Conservation (phyloP, 2,329 filamentous ascomycete genomes). For the Talaromyces atroroseus region DNA sequence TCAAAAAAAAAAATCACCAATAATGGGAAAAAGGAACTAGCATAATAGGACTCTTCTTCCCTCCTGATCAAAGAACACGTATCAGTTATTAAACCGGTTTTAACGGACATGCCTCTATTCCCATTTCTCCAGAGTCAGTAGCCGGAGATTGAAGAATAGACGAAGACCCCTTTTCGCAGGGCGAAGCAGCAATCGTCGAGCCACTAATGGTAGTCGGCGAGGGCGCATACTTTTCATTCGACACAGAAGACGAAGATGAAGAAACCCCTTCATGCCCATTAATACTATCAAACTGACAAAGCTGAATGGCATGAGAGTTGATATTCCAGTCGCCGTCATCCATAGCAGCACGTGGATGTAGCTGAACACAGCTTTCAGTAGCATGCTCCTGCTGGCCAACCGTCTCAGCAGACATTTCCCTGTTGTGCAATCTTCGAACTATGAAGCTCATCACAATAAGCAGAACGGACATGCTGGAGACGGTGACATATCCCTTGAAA, state of each 20-base stretch:
- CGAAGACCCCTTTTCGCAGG: neutral
- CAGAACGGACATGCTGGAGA: conserved; percentile 43
- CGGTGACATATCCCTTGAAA: conserved; percentile 55
- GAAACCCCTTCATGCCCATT: neutral
- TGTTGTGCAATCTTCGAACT: conserved; percentile 30
- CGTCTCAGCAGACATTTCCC: neutral
- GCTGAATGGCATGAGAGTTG: neutral
- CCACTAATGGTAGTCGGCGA: neutral
- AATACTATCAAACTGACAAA: neutral
- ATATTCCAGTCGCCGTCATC: neutral
- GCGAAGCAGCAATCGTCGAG: neutral
- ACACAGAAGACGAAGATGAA: neutral
- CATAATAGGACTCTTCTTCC: neutral
- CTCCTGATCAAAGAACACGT: neutral
- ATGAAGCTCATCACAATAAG: conserved; percentile 49
- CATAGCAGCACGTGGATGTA: neutral
- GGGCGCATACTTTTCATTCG: neutral
- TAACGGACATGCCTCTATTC: neutral
- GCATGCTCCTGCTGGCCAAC: neutral
- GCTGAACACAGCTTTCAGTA: conserved; percentile 9
- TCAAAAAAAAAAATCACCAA: neutral
- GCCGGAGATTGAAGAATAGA: neutral
- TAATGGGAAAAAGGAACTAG: neutral
- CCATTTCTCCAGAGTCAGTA: conserved; percentile 1
- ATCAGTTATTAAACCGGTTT: neutral